These are phyloP conservation scores for Cryptococcus floricola DNA, from an alignment of 1,284 basidiomycete species.

Conservation along the genomic window DNA sequence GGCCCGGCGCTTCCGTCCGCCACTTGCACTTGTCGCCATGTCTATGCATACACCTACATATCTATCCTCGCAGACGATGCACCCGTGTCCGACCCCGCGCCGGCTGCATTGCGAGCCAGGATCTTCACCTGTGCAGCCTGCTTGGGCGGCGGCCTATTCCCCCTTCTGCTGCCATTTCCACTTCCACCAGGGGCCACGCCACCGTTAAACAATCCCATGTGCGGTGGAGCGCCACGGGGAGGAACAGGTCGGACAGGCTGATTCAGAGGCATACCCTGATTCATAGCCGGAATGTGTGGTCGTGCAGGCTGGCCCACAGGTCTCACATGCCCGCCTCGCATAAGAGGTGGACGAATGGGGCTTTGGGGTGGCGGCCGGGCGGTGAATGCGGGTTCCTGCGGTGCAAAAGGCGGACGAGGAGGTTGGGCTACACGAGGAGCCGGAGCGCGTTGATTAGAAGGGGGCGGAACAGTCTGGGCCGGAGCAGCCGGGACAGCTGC, in stretches of 20 bases:
- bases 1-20: no score
- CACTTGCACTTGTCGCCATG: no score
- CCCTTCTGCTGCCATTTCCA: conserved; percentile 4
- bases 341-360: background rate
- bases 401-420: no score
- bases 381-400: no score
- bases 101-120: conserved; percentile 9
- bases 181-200: background rate
- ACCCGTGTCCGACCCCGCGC: conserved; percentile 5
- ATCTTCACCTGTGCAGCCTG: conserved; percentile 11
- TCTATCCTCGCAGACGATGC: conserved; percentile 12
- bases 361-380: no score
- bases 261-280: no score
- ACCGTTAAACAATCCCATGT: background rate
- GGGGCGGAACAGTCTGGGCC: background rate
- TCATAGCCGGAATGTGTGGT: no score
- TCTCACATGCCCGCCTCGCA: background rate
- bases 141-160: background rate
- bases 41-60: background rate
- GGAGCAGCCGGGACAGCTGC: background rate
- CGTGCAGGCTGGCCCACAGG: background rate
- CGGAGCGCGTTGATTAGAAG: no score
- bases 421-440: no score
- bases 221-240: background rate
- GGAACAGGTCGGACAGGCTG: background rate